These are phyloP conservation scores for Blepharisma undulans DNA, from an alignment of 169 alveolate genomes.

Conservation along the genomic window DNA sequence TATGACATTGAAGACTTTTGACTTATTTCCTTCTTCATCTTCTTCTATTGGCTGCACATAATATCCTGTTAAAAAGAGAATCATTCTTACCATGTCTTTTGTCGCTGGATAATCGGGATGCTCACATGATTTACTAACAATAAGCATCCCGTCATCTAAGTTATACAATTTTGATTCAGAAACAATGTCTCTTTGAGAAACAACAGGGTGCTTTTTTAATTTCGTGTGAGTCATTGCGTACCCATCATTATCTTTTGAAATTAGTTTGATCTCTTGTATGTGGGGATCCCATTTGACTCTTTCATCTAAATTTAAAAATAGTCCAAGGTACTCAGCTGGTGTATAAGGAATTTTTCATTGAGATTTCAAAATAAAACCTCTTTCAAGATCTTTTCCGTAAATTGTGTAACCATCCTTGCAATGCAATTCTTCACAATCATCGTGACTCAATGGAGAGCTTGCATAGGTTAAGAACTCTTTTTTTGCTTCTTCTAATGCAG, in stretches of 20 bases:
- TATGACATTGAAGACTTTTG: neutral
- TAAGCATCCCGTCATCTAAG: neutral
- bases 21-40: neutral
- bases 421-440: neutral
- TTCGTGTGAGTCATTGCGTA: neutral
- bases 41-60: neutral
- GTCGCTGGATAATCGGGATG: neutral
- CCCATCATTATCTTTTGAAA: neutral
- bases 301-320: neutral
- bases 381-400: neutral
- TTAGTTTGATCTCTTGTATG: neutral
- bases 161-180: neutral
- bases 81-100: neutral
- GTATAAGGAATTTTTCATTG: neutral
- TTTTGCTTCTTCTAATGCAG: neutral
- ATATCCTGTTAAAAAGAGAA: neutral
- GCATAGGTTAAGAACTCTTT: neutral
- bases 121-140: neutral
- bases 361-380: neutral
- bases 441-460: neutral
- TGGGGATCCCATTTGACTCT: neutral
- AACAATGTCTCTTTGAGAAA: conserved; percentile 7
- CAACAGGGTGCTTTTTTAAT: neutral
- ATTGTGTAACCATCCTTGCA: neutral
- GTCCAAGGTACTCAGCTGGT: neutral